phyloP scores from a whole-genome alignment of 768 basidiomycete genomes.

The Tephrocybe sp. region DNA sequence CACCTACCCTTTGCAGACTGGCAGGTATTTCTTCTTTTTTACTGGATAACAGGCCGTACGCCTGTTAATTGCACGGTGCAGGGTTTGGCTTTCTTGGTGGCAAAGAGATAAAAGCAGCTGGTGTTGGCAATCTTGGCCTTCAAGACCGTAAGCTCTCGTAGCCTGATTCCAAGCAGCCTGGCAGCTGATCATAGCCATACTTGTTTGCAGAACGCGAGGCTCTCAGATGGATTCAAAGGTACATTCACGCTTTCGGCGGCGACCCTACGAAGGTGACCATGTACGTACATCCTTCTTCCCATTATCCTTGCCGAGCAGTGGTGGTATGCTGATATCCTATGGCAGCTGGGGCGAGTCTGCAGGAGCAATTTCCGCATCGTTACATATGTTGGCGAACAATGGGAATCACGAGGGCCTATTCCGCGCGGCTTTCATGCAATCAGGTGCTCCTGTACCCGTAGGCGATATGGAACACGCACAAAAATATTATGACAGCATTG shows the following conservation, averaged over 20 bases:
- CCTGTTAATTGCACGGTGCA: neutral
- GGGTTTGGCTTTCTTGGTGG: constrained; percentile 53
- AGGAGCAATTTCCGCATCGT: constrained; percentile 51
- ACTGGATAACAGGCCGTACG: neutral
- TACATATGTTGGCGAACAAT: constrained; percentile 48
- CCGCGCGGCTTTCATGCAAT: constrained; percentile 50
- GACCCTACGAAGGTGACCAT: constrained; percentile 60
- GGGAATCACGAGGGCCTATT: constrained; percentile 46
- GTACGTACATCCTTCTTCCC: constrained; percentile 27
- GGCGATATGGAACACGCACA: constrained; percentile 44
- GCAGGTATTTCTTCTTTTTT: neutral
- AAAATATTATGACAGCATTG: constrained; percentile 43
- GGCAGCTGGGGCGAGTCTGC: constrained; percentile 40
- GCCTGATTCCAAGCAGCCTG: neutral
- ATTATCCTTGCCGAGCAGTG: too few species aligned
- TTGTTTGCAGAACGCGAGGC: constrained; percentile 52
- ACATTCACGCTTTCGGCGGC: constrained; percentile 63
- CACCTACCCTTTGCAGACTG: neutral
- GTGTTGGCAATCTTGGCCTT: constrained; percentile 62
- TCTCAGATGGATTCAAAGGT: constrained; percentile 63
- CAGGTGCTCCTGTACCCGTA: constrained; percentile 43
- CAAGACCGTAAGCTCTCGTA: constrained; percentile 48
- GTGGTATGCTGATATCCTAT: neutral
- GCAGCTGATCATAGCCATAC: too few species aligned
- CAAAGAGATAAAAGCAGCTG: constrained; percentile 49